These are phyloP conservation scores for Hyphopichia wangnamkhiaoensis DNA, from an alignment of 1,139 yeast genomes.

Conservation along the genomic window DNA sequence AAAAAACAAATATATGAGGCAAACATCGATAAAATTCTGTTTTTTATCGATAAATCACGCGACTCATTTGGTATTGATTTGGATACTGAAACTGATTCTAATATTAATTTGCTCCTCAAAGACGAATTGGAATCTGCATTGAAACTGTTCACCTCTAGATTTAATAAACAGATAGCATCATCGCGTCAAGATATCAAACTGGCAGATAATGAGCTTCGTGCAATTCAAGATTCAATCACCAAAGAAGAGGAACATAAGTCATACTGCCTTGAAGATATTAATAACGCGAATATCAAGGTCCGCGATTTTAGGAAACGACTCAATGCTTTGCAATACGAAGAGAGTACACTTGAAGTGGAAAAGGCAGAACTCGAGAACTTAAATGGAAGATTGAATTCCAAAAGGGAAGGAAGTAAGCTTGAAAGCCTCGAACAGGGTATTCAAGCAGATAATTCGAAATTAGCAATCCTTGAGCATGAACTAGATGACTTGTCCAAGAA, in stretches of 20 bases:
- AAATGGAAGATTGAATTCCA: slow-evolving; percentile 16
- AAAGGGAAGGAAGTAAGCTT: slow-evolving; percentile 29
- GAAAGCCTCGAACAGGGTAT: slow-evolving; percentile 37
- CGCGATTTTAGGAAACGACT: slow-evolving; percentile 35
- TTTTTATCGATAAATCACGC: neutral
- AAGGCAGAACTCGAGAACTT: slow-evolving; percentile 15
- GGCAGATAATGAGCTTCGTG: slow-evolving; percentile 10
- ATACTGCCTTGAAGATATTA: slow-evolving; percentile 37
- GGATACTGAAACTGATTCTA: neutral
- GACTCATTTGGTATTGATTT: slow-evolving; percentile 4
- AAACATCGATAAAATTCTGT: neutral
- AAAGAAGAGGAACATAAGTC: slow-evolving; percentile 43
- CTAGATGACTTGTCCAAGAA: slow-evolving; percentile 56
- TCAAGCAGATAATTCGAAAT: slow-evolving; percentile 34
- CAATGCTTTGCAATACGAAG: slow-evolving; percentile 37
- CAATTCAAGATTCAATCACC: slow-evolving; percentile 33
- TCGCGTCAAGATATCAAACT: neutral
- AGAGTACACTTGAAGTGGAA: slow-evolving; percentile 40
- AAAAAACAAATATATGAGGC: slow-evolving; percentile 2
- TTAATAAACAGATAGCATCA: too few species aligned
- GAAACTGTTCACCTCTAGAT: too few species aligned
- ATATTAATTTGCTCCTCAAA: too few species aligned
- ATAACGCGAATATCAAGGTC: slow-evolving; percentile 30
- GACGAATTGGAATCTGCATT: too few species aligned
- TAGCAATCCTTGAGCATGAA: slow-evolving; percentile 50